Conservation (phyloP, 441 rosid species). For the Mallotus repandus region DNA sequence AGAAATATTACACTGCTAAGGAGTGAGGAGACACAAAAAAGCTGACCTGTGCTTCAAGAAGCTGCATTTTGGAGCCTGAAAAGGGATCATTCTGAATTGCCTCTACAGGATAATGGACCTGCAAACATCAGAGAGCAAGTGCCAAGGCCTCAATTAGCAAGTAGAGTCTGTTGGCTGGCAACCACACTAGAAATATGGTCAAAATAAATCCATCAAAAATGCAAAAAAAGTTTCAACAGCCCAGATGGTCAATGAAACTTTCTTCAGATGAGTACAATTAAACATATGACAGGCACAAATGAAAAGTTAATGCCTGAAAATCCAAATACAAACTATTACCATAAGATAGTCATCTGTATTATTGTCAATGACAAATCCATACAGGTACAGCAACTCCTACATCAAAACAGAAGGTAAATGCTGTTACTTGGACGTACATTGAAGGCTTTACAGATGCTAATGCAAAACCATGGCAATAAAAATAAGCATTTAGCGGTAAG, state of each 20-base stretch:
- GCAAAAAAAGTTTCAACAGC: not conserved
- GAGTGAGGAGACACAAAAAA: not conserved
- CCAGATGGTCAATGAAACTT: not conserved
- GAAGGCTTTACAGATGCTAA: constrained; percentile 1
- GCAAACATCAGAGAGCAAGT: constrained; percentile 24
- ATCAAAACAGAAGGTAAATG: constrained; percentile 16
- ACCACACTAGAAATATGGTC: constrained; percentile 1
- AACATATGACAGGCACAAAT: constrained; percentile 1
- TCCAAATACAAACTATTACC: constrained; percentile 41
- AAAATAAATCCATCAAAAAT: not conserved
- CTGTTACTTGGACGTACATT: constrained; percentile 4
- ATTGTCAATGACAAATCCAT: constrained; percentile 77
- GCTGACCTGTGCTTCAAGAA: constrained; percentile 83
- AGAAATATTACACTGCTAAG: too few relatives aligned
- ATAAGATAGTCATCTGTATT: constrained; percentile 92
- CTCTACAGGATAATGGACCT: constrained; percentile 91
- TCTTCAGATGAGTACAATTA: not conserved
- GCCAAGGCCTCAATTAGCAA: constrained; percentile 6
- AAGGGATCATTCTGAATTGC: constrained; percentile 61
- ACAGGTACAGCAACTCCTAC: constrained; percentile 88
- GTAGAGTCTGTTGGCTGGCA: not conserved
- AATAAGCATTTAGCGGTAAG: not conserved
- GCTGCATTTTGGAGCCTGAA: constrained; percentile 75
- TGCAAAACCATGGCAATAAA: constrained; percentile 9
- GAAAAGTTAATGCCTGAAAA: constrained; percentile 6